These are phyloP conservation scores for Diaporthe sp. DNA, from an alignment of 2,329 filamentous ascomycete genomes.

Conservation along the genomic window DNA sequence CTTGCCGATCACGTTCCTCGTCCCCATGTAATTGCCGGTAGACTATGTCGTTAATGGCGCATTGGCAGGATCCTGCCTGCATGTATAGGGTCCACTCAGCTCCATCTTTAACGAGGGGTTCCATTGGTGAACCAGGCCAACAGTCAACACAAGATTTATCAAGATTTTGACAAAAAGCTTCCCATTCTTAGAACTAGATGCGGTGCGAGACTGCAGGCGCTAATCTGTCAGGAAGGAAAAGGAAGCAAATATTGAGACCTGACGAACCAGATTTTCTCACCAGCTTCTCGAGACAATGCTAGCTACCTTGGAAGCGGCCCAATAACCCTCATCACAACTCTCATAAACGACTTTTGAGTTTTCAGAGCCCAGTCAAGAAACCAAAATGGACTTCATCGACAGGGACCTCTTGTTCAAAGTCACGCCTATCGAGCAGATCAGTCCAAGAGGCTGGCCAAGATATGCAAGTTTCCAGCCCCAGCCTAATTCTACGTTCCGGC, in stretches of 20 bases:
- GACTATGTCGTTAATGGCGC: not conserved
- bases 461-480: not conserved
- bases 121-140: not conserved
- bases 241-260: not conserved
- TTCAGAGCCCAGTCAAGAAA: not conserved
- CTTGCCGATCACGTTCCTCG: not conserved
- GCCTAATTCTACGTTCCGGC: not conserved
- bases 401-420: constrained; percentile 10
- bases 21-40: not conserved
- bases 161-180: not conserved
- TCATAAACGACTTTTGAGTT: not conserved
- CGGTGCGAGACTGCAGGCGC: not conserved
- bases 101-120: not conserved
- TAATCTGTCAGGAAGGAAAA: not conserved
- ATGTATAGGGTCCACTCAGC: constrained; percentile 6
- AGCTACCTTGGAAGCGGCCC: not conserved
- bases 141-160: not conserved
- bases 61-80: not conserved
- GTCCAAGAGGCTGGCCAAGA: constrained; percentile 18
- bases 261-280: not conserved
- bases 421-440: constrained; percentile 9
- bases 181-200: not conserved
- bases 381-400: not conserved
- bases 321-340: not conserved
- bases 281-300: not conserved